These are phyloP conservation scores for Rhizophora apiculata DNA, from an alignment of 345 rosid genomes.

Conservation along the genomic window DNA sequence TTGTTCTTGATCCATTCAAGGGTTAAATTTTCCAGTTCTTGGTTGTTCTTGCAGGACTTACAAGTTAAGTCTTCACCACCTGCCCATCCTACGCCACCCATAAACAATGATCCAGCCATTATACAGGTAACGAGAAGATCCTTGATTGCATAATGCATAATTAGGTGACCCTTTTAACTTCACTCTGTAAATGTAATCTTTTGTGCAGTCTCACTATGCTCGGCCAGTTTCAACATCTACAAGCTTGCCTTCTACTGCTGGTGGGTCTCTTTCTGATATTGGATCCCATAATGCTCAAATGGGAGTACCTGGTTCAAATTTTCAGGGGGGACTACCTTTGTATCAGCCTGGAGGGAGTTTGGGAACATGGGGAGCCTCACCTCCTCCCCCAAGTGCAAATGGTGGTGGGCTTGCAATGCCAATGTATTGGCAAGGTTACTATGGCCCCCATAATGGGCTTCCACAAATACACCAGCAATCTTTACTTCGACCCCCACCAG, in stretches of 20 bases:
- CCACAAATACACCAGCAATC: slow-evolving; percentile 84
- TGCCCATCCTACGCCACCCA: slow-evolving; percentile 57
- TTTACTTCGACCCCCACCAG: slow-evolving; percentile 72
- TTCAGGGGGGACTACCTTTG: slow-evolving; percentile 66
- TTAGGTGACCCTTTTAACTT: not conserved
- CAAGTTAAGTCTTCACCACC: slow-evolving; percentile 94
- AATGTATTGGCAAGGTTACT: slow-evolving; percentile 91
- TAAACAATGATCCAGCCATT: slow-evolving; percentile 89
- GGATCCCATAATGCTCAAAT: slow-evolving; percentile 52
- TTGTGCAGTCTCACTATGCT: slow-evolving; percentile 86
- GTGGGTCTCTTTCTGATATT: slow-evolving; percentile 51
- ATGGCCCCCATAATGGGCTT: slow-evolving; percentile 71
- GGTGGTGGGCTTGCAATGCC: slow-evolving; percentile 68
- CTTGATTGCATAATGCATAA: slow-evolving; percentile 1
- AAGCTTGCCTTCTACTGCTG: slow-evolving; percentile 54
- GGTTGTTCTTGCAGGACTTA: slow-evolving; percentile 57
- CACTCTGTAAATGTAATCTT: slow-evolving; percentile 8
- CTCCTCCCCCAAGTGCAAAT: slow-evolving; percentile 54
- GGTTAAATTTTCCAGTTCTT: not conserved
- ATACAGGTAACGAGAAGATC: slow-evolving; percentile 59
- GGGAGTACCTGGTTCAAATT: slow-evolving; percentile 63
- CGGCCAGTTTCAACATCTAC: slow-evolving; percentile 50
- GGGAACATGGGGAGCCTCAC: slow-evolving; percentile 79
- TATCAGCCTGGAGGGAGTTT: slow-evolving; percentile 86
- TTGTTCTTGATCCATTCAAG: not conserved